Evolutionary conservation across 1,139 yeast genomes (phyloP).

Genomic region (Yamadazyma friedrichii): DNA sequence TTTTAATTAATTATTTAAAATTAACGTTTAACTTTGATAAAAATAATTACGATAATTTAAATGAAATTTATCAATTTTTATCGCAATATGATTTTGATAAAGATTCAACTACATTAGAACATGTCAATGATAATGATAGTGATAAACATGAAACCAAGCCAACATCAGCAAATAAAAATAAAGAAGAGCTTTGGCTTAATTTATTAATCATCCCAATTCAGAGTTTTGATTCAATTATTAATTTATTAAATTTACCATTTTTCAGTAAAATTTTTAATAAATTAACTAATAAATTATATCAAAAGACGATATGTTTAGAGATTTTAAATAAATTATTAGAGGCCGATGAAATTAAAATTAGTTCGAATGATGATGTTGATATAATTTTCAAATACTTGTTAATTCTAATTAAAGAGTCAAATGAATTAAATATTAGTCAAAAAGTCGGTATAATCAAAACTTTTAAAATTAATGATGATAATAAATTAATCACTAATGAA

Average conservation of each 20-base stretch:
- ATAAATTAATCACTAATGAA: constrained; percentile 31
- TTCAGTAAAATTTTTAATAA: constrained; percentile 43
- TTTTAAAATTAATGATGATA: constrained; percentile 23
- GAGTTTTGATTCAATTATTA: constrained; percentile 31
- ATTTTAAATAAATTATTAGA: constrained; percentile 39
- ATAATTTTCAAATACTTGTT: constrained; percentile 43
- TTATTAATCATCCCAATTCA: constrained; percentile 60
- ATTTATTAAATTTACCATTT: constrained; percentile 31
- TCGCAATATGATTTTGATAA: constrained; percentile 32
- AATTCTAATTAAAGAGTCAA: constrained; percentile 35
- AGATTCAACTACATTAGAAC: background rate
- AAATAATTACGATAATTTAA: constrained; percentile 56
- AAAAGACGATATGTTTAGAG: constrained; percentile 40
- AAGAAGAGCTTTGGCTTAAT: constrained; percentile 48
- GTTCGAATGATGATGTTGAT: constrained; percentile 38
- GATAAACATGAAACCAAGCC: background rate
- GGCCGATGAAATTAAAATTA: constrained; percentile 16
- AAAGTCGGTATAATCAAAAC: constrained; percentile 38
- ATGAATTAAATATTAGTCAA: constrained; percentile 32
- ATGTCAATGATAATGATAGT: constrained; percentile 12
- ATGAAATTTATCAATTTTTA: constrained; percentile 60
- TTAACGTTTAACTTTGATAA: constrained; percentile 71
- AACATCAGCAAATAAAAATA: constrained; percentile 9
- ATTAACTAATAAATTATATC: constrained; percentile 30
- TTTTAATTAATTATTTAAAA: constrained; percentile 64